Base-by-base conservation (phyloP, 2,329 filamentous ascomycete genomes). In the Paracamarosporium sp. region DNA sequence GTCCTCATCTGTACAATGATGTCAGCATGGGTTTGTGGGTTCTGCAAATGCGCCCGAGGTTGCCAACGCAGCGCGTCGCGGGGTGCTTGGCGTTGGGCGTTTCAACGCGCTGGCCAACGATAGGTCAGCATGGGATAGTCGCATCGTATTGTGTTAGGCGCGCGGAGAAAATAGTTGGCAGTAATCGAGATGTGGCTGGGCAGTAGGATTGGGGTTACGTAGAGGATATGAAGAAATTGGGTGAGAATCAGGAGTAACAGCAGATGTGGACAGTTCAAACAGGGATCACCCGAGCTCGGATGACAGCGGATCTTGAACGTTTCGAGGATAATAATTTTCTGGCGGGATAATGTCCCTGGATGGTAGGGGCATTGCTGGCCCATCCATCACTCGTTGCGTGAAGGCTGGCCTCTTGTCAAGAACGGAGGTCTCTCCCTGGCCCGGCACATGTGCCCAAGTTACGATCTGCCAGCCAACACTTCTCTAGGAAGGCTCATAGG, bases 21-120 rank as follows among this genome's bases (percentile, higher is more conserved):
- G 48, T 51, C 48, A 51, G 36, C 36, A 51, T 51, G 48, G 48
- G 35, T 35, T 30, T 51, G 28, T 22, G 44, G n/a, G n/a, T n/a
- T n/a, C n/a, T 40, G 7, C 30, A 11, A 31, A 51, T 17, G 25
- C 36, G 48, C 48, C 33, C 17, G 24, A 51, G n/a, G 25, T 24
- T 40, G 35, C 48, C 25, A 41, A 33, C 48, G 17, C 48, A 51
- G 36, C 36, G 35, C 35, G 35, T 43, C 36, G 35, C 36, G 48
- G 48, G 48, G 48, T 41, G 4, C 48, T 51, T 51, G 48, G 48
- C 48, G 36, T 40, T 40, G 48, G 48, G 36, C 47, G 35, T 38
- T 50, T 27, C 33, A 22, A 50, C 33, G 47, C 33, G 33, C 28
- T 22, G 44, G 28, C 33, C 33, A 20, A 27, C 20, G 43, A 13